These are phyloP conservation scores for Colletotrichum sp. DNA, from an alignment of 2,329 filamentous ascomycete species.

Conservation along the genomic window DNA sequence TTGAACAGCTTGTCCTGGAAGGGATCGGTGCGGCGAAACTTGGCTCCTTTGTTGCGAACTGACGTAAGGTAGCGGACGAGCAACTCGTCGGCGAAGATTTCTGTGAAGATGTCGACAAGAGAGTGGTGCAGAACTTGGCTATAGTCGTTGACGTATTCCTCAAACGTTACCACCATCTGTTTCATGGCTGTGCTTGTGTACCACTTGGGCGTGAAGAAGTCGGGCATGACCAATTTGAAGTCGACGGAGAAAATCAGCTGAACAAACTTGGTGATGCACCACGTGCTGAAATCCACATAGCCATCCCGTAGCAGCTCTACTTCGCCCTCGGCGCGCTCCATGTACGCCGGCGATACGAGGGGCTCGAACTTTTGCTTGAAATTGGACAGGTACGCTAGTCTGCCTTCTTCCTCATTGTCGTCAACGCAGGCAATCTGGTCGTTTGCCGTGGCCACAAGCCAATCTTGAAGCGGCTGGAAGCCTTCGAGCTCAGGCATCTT, in stretches of 20 bases:
- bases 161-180: conserved; percentile 92
- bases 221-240: conserved; percentile 81
- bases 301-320: conserved; percentile 81
- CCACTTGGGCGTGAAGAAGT: conserved; percentile 93
- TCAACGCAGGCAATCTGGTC: conserved; percentile 99
- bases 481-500: conserved; percentile 63
- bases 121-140: conserved; percentile 82
- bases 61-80: conserved; percentile 83
- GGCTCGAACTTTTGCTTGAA: conserved; percentile 86
- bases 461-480: conserved; percentile 87
- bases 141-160: conserved; percentile 94
- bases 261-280: conserved; percentile 88
- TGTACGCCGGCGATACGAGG: conserved; percentile 80
- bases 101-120: conserved; percentile 88
- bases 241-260: conserved; percentile 89
- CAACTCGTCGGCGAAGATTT: conserved; percentile 91
- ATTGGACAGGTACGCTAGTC: conserved; percentile 81
- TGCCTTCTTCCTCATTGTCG: conserved; percentile 79
- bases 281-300: conserved; percentile 93
- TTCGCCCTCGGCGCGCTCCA: conserved; percentile 76
- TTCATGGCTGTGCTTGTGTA: conserved; percentile 88
- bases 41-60: conserved; percentile 88
- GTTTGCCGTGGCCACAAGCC: conserved; percentile 95
- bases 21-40: conserved; percentile 85
- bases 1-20: conserved; percentile 94